Conservation (phyloP, 495 filamentous ascomycete species). For the Trichoderma gamsii region DNA sequence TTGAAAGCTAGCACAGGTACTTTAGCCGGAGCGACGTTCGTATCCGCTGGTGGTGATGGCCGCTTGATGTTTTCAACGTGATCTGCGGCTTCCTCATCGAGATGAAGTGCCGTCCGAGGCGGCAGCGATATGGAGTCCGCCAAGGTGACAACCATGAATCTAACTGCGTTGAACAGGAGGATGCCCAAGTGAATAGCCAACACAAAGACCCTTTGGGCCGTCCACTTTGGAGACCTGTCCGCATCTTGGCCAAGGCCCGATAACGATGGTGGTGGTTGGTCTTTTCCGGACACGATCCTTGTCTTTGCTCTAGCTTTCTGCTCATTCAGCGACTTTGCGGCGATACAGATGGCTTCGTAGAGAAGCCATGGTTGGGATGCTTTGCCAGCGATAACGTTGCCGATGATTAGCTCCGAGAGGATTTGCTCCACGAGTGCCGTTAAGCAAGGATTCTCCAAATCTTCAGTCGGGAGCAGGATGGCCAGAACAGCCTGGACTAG, state of each 20-base stretch:
- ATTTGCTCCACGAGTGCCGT: constrained; percentile 77
- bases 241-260: constrained; percentile 6
- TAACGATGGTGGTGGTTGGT: background rate
- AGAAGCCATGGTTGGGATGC: constrained; percentile 80
- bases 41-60: constrained; percentile 6
- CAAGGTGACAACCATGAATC: constrained; percentile 49
- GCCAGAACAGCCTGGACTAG: constrained; percentile 72
- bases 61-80: background rate
- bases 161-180: constrained; percentile 56
- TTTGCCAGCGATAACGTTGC: constrained; percentile 67
- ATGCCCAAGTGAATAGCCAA: constrained; percentile 62
- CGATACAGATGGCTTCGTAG: constrained; percentile 68
- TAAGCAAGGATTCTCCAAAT: constrained; percentile 80
- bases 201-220: constrained; percentile 54
- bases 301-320: constrained; percentile 19
- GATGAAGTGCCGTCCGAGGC: constrained; percentile 27
- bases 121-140: constrained; percentile 49
- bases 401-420: constrained; percentile 77
- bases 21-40: constrained; percentile 17
- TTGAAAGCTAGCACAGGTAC: constrained; percentile 70
- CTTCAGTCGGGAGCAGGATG: constrained; percentile 82
- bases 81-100: constrained; percentile 17
- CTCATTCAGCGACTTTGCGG: constrained; percentile 25
- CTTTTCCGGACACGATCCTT: constrained; percentile 26
- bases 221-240: constrained; percentile 22